Base-by-base conservation (phyloP, 768 basidiomycete genomes). In the Panellus pusillus region DNA sequence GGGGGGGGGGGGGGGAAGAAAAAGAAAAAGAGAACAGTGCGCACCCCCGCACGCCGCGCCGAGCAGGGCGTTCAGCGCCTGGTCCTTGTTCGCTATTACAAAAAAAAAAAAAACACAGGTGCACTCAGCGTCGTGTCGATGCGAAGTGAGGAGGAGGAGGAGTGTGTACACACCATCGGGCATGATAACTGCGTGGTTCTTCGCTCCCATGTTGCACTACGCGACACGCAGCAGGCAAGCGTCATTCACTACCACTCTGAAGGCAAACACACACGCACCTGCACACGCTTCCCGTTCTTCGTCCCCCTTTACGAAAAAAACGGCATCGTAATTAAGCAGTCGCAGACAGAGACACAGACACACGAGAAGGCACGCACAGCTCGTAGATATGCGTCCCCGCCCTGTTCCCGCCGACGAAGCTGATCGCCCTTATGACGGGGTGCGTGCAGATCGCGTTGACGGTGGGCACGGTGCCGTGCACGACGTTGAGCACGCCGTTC, bases 391-490 rank as follows among this genome's bases (percentile, higher is more conserved):
- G 93, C 61, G 84, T 87, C 28, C 97, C 96, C 5, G 96, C 96
- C 28, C 78, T 79, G 68, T 99, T 92, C 18, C 93, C 91, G 9
- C 96, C 97, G 7, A 99, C 96, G 65, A 99, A 98, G 58, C 91
- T 93, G 66, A 98, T 94, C 5, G 96, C 97, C 66, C 83, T 93
- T 74, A 99, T 93, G 2, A 79, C 72, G 4, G 93, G 88, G 65
- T 94, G 83, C 66, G 97, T 94, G 67, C 94, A 98, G 50, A 99
- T 93, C 7, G 87, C 83, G 63, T 98, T 97, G 47, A 99, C 96
- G 3, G 93, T 93, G 1, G 87, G 84, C 18, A 88, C 84, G 11
- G 87, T 85, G 11, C 96, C 97, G 63, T 99, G 96, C 9, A 98
- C 87, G 43, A 97, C 77, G 63, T 93, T 95, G 51, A 99, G 74